Conservation (phyloP, 2,329 filamentous ascomycete genomes). For the Xylariaceae sp. region DNA sequence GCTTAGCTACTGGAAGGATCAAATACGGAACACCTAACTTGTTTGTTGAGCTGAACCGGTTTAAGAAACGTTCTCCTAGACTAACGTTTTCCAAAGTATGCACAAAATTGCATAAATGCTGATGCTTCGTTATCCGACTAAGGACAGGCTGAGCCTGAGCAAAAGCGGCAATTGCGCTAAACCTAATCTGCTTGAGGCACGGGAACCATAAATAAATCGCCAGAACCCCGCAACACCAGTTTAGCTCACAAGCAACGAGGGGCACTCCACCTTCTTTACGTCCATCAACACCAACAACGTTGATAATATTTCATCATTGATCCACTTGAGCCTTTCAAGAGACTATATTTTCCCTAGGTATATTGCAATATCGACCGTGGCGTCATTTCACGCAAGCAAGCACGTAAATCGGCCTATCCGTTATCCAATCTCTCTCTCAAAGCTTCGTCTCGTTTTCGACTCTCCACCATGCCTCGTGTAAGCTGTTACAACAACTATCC, state of each 20-base stretch:
- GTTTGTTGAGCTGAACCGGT: too few species aligned
- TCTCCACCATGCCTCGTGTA: constrained; percentile 44
- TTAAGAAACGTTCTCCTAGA: not conserved
- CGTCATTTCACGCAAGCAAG: constrained; percentile 1
- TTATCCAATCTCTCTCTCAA: not conserved
- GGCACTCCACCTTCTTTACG: constrained; percentile 25
- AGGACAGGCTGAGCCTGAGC: too few species aligned
- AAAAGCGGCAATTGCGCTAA: too few species aligned
- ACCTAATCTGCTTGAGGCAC: too few species aligned
- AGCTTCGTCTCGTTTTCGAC: constrained; percentile 9
- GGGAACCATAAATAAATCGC: constrained; percentile 8
- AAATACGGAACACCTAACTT: not conserved
- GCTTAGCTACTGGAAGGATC: not conserved
- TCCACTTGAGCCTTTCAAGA: constrained; percentile 22
- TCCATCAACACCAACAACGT: constrained; percentile 16
- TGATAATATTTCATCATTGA: constrained; percentile 22
- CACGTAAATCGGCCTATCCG: constrained; percentile 1
- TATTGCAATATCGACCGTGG: not conserved
- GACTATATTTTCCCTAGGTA: not conserved
- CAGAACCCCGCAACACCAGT: constrained; percentile 21
- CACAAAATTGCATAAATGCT: too few species aligned
- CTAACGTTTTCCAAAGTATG: too few species aligned
- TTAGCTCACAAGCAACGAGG: constrained; percentile 22
- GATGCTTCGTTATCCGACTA: too few species aligned
- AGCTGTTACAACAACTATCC: constrained; percentile 24